Evolutionary conservation across 352 stramenopile species (phyloP).

Genomic region (Pythium periplocum): DNA sequence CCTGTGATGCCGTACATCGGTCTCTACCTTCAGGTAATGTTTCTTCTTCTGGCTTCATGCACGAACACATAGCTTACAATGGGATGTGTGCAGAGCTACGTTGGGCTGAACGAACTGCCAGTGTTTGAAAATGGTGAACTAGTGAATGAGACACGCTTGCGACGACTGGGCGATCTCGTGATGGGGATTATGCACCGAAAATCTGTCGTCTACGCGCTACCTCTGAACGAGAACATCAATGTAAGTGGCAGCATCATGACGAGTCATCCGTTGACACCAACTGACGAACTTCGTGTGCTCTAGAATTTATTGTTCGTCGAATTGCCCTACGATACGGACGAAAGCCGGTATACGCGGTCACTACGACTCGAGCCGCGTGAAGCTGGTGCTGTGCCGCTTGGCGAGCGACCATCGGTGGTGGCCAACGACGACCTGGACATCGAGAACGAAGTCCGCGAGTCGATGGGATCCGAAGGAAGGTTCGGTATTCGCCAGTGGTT

Average conservation of each 20-base stretch:
- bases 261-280: background rate
- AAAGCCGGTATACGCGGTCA: conserved; percentile 72
- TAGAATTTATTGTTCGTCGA: conserved; percentile 67
- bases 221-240: conserved; percentile 49
- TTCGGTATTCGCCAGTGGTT: conserved; percentile 82
- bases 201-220: conserved; percentile 59
- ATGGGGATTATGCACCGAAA: conserved; percentile 78
- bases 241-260: conserved; percentile 25
- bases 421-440: conserved; percentile 62
- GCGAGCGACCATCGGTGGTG: conserved; percentile 42
- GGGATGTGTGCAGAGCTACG: conserved; percentile 41
- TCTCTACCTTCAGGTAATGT: conserved; percentile 72
- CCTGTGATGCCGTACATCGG: conserved; percentile 86
- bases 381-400: conserved; percentile 52
- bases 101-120: conserved; percentile 76
- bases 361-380: conserved; percentile 72
- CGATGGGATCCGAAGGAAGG: conserved; percentile 64
- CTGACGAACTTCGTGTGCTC: conserved; percentile 3
- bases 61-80: too few species aligned
- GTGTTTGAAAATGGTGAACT: conserved; percentile 58
- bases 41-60: background rate
- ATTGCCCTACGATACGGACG: conserved; percentile 64
- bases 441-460: conserved; percentile 72
- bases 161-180: conserved; percentile 63
- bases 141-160: conserved; percentile 68